Percentiles rank a stretch among this genome's conserved stretches.
phyloP scores from a whole-genome alignment of 805 yeast species.

The Teunomyces pallodes region DNA sequence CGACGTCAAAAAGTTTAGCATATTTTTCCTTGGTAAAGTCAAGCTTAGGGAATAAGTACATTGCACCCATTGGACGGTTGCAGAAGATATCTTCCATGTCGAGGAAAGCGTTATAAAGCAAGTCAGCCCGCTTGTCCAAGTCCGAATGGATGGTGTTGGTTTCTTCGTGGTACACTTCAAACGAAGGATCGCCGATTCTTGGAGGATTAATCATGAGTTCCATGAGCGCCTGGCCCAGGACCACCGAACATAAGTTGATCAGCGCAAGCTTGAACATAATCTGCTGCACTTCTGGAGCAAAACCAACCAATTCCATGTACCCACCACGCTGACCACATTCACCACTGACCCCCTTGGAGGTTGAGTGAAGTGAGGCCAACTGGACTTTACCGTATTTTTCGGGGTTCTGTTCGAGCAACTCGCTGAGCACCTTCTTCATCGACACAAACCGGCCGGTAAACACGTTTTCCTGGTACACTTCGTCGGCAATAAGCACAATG shows the following conservation, averaged over 20 bases:
- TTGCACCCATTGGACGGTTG: slow-evolving; percentile 93
- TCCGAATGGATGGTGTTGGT: slow-evolving; percentile 58
- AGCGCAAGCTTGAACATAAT: slow-evolving; percentile 83
- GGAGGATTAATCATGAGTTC: slow-evolving; percentile 97
- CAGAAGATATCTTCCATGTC: slow-evolving; percentile 80
- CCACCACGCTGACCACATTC: slow-evolving; percentile 99
- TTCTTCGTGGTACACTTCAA: slow-evolving; percentile 63
- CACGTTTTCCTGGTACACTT: slow-evolving; percentile 93
- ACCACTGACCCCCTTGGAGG: slow-evolving; percentile 95
- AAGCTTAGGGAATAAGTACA: slow-evolving; percentile 90
- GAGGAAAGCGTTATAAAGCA: slow-evolving; percentile 67
- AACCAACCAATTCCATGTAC: slow-evolving; percentile 90
- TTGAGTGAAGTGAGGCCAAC: slow-evolving; percentile 92
- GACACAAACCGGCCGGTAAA: slow-evolving; percentile 81
- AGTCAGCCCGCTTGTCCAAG: slow-evolving; percentile 59
- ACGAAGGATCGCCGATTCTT: slow-evolving; percentile 68
- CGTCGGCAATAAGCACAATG: slow-evolving; percentile 90
- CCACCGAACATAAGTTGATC: slow-evolving; percentile 90
- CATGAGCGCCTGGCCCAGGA: slow-evolving; percentile 89
- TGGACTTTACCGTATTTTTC: slow-evolving; percentile 70
- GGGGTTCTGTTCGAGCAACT: slow-evolving; percentile 52
- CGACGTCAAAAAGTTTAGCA: slow-evolving; percentile 59
- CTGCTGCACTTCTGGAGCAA: slow-evolving; percentile 64
- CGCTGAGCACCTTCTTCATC: slow-evolving; percentile 73
- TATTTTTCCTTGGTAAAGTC: slow-evolving; percentile 46